These are phyloP conservation scores for Liriodendron chinense DNA, from an alignment of 164 flowering plant species.

Conservation along the genomic window DNA sequence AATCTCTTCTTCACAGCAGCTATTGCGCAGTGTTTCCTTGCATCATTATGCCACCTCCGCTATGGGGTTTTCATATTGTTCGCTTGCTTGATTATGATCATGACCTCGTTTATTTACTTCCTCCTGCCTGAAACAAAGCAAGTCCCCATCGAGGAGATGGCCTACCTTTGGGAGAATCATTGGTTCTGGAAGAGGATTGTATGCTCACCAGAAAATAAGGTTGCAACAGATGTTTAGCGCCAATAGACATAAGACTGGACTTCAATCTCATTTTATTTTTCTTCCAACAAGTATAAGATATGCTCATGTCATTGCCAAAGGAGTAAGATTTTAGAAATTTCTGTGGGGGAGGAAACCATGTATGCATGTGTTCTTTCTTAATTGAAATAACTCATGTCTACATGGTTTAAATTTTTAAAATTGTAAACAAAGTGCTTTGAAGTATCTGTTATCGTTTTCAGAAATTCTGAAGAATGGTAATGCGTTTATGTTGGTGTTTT, in stretches of 20 bases:
- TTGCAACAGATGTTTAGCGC: not conserved
- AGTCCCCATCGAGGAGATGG: slow-evolving; percentile 83
- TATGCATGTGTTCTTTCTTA: too few relatives aligned
- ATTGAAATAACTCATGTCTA: too few relatives aligned
- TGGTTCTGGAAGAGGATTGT: slow-evolving; percentile 67
- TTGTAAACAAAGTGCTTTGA: too few relatives aligned
- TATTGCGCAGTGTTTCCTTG: slow-evolving; percentile 79
- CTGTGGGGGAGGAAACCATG: too few relatives aligned
- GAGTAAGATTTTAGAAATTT: not conserved
- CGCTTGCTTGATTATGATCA: slow-evolving; percentile 53
- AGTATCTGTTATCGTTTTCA: too few relatives aligned
- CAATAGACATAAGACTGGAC: not conserved
- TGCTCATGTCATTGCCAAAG: not conserved
- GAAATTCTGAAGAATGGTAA: too few relatives aligned
- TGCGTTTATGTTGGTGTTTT: too few relatives aligned
- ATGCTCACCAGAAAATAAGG: not conserved
- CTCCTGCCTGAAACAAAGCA: slow-evolving; percentile 92
- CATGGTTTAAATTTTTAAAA: too few relatives aligned
- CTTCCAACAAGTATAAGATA: not conserved
- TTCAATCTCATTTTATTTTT: too few relatives aligned
- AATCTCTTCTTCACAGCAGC: slow-evolving; percentile 83
- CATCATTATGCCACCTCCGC: slow-evolving; percentile 67
- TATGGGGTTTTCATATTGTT: slow-evolving; percentile 85
- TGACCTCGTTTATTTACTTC: slow-evolving; percentile 72
- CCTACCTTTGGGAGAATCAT: slow-evolving; percentile 56